Evolutionary conservation across 2,329 filamentous ascomycete genomes (phyloP).

Genomic region (Stagonosporopsis vannaccii): DNA sequence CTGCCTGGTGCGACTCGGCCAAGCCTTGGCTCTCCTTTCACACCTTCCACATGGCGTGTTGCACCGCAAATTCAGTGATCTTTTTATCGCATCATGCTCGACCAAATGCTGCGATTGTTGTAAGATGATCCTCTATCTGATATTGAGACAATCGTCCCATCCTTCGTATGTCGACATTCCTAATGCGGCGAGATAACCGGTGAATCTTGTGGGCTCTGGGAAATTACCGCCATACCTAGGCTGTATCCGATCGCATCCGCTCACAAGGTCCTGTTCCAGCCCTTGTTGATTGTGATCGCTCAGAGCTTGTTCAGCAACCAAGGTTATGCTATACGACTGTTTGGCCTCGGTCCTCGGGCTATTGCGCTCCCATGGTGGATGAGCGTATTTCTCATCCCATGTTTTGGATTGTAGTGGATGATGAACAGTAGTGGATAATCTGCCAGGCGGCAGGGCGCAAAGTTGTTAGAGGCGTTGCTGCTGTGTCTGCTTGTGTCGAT

Average conservation of each 20-base stretch:
- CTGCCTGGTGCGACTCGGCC: neutral
- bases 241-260: neutral
- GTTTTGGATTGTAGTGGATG: too few relatives aligned
- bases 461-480: neutral
- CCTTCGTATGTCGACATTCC: constrained; percentile 5
- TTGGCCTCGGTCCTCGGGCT: neutral
- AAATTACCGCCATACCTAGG: neutral
- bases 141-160: neutral
- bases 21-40: neutral
- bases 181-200: constrained; percentile 5
- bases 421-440: neutral
- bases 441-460: neutral
- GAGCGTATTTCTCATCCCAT: neutral
- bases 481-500: neutral
- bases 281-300: neutral
- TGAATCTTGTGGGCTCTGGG: neutral
- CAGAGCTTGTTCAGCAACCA: constrained; percentile 37
- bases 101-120: neutral
- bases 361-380: neutral
- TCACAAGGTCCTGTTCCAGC: neutral
- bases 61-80: neutral
- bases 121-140: neutral
- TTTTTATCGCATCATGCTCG: neutral
- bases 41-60: neutral
- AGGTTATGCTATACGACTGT: neutral